phyloP scores from a whole-genome alignment of 2,329 filamentous ascomycete species.

The Fusarium annulatum region DNA sequence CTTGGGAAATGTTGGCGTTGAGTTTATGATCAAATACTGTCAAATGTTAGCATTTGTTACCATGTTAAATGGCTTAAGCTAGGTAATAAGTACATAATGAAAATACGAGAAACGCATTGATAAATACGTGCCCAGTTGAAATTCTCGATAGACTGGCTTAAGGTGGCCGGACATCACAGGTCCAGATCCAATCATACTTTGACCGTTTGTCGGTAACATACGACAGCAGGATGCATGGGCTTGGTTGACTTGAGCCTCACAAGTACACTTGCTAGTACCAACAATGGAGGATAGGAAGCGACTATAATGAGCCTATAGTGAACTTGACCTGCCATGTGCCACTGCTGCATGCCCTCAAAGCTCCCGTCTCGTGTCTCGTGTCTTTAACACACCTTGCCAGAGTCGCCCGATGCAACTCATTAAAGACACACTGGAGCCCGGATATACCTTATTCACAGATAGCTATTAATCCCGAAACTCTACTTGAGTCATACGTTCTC shows the following conservation, averaged over 20 bases:
- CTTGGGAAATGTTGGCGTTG: background rate
- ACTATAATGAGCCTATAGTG: background rate
- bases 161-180: background rate
- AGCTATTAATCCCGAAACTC: background rate
- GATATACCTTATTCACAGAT: background rate
- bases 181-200: background rate
- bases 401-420: background rate
- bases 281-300: background rate
- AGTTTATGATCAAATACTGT: background rate
- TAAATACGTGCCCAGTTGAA: background rate
- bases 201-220: background rate
- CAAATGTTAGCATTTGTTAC: background rate
- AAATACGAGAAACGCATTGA: background rate
- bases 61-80: background rate
- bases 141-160: background rate
- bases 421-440: background rate
- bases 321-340: background rate
- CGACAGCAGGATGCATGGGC: background rate
- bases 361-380: background rate
- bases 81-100: background rate
- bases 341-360: background rate
- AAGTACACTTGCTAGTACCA: background rate
- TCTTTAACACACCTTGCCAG: background rate
- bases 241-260: background rate
- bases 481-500: background rate